Conservation (phyloP, 768 basidiomycete genomes). For the Neoboletus brunneissimus region DNA sequence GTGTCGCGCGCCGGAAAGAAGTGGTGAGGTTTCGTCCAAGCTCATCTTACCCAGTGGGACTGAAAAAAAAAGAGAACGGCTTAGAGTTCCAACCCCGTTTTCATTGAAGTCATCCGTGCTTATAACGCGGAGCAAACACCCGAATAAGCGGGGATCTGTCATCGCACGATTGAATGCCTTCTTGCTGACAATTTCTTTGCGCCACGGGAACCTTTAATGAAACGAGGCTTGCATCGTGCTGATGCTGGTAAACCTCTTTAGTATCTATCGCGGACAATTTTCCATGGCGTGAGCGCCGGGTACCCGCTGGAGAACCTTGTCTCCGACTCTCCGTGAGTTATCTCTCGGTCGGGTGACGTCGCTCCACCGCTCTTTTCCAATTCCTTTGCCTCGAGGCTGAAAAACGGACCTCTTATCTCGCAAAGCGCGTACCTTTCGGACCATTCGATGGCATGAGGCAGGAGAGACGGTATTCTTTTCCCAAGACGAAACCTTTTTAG, state of each 20-base stretch:
- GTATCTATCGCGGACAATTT: not conserved
- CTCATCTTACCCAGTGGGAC: slow-evolving; percentile 15
- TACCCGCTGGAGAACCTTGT: slow-evolving; percentile 5
- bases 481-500: slow-evolving; percentile 26
- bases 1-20: slow-evolving; percentile 21
- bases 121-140: slow-evolving; percentile 13
- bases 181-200: slow-evolving; percentile 6
- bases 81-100: not conserved
- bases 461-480: slow-evolving; percentile 21
- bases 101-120: not conserved
- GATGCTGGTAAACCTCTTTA: slow-evolving; percentile 13
- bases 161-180: slow-evolving; percentile 4
- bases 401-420: slow-evolving; percentile 27
- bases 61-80: slow-evolving; percentile 5
- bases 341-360: slow-evolving; percentile 1
- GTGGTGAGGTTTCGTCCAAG: slow-evolving; percentile 32
- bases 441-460: slow-evolving; percentile 19
- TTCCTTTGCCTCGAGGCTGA: slow-evolving; percentile 47
- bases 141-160: slow-evolving; percentile 8
- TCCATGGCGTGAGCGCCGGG: slow-evolving; percentile 7
- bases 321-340: slow-evolving; percentile 6
- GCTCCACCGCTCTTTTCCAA: not conserved
- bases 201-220: slow-evolving; percentile 3
- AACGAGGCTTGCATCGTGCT: slow-evolving; percentile 33
- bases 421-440: slow-evolving; percentile 14